A percentile compares a stretch with the other conserved stretches of the same genome.
phyloP scores from a whole-genome alignment of 2,329 filamentous ascomycete species.

The Sclerotinia sclerotiorum region DNA sequence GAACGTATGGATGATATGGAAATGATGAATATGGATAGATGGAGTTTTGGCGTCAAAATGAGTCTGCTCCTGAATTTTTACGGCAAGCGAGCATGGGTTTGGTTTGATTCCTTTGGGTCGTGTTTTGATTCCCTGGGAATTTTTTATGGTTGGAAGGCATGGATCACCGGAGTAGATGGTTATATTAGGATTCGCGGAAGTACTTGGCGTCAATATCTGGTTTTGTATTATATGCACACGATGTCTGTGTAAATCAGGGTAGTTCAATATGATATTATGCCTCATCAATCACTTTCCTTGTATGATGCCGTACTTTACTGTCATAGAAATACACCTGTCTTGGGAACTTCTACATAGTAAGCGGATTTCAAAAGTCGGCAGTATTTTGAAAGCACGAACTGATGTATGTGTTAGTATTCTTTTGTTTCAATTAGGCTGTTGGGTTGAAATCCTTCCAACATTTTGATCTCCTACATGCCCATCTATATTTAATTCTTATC shows the following conservation, averaged over 20 bases:
- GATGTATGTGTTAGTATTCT: background rate
- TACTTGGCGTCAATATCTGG: background rate
- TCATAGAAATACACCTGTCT: background rate
- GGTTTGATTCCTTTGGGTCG: constrained; percentile 7
- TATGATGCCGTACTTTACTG: background rate
- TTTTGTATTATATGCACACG: constrained; percentile 2
- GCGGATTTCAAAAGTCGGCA: background rate
- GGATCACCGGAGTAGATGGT: background rate
- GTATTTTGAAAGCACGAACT: background rate
- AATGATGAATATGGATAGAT: constrained; percentile 16
- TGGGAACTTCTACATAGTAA: background rate
- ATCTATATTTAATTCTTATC: background rate
- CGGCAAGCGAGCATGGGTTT: constrained; percentile 3
- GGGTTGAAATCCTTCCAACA: background rate
- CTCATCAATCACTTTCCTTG: background rate
- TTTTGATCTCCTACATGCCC: background rate
- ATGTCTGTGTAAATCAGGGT: background rate
- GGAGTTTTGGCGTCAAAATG: constrained; percentile 11
- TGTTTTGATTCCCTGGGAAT: background rate
- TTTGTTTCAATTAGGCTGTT: background rate
- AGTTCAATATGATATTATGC: background rate
- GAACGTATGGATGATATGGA: constrained; percentile 7
- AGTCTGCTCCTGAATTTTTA: background rate
- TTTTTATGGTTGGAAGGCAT: background rate
- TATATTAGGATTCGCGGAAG: background rate